A percentile compares a stretch with the other conserved stretches of the same genome.
phyloP scores from a whole-genome alignment of 352 stramenopile species.

The Albugo laibachii region DNA sequence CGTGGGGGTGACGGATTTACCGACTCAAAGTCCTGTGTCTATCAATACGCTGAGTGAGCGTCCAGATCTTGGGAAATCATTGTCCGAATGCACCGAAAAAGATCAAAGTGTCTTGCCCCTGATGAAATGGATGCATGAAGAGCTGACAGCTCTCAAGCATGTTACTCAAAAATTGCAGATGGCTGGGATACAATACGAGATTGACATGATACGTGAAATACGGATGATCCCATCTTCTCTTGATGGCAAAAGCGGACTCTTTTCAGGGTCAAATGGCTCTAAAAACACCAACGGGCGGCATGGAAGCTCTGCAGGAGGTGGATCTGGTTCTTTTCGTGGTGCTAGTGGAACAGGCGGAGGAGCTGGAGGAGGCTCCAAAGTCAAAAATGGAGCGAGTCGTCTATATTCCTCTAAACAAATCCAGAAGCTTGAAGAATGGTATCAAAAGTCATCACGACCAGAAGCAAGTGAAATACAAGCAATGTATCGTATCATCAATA shows the following conservation, averaged over 20 bases:
- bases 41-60: no score
- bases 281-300: no score
- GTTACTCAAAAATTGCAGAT: constrained; percentile 63
- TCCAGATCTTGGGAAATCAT: neutral
- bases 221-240: constrained; percentile 28
- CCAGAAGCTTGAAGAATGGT: constrained; percentile 79
- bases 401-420: constrained; percentile 78
- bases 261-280: no score
- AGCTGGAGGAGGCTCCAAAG: constrained; percentile 13
- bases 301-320: neutral
- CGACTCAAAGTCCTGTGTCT: neutral
- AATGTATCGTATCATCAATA: constrained; percentile 83
- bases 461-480: constrained; percentile 72
- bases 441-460: constrained; percentile 58
- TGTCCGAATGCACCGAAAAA: neutral
- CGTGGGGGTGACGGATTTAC: neutral
- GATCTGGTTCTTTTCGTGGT: constrained; percentile 11
- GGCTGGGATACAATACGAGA: constrained; percentile 59
- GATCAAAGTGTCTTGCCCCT: constrained; percentile 12
- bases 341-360: constrained; percentile 9
- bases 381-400: constrained; percentile 58
- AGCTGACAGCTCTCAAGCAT: constrained; percentile 42
- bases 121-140: constrained; percentile 29
- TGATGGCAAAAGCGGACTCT: constrained; percentile 8
- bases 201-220: constrained; percentile 65